Percentiles rank a stretch among this genome's conserved stretches.
phyloP scores from a whole-genome alignment of 108 stramenopile species.

The Cyclostephanos tholiformis region DNA sequence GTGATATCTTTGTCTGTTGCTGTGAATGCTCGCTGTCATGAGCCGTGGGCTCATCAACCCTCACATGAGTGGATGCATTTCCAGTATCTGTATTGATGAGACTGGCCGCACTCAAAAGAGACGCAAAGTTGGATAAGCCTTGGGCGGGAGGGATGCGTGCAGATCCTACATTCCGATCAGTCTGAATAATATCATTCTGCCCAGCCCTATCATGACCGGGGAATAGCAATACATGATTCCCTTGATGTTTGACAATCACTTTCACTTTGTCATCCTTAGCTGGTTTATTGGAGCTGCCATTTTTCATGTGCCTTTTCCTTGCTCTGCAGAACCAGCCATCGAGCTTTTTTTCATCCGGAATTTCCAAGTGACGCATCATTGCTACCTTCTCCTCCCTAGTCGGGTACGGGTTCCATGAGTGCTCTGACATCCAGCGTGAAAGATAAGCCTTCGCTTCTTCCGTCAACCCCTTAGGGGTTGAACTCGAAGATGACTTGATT shows the following conservation, averaged over 20 bases:
- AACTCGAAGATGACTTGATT: not conserved
- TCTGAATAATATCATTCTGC: not conserved
- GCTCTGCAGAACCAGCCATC: conserved; percentile 39
- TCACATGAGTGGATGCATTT: not conserved
- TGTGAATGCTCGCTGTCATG: conserved; percentile 6
- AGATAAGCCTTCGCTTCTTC: conserved; percentile 39
- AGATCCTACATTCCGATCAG: conserved; percentile 1
- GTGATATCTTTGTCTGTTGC: conserved; percentile 9
- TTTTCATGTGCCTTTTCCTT: conserved; percentile 22
- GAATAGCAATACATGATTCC: not conserved
- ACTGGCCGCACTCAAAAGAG: conserved; percentile 18
- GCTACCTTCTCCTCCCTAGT: conserved; percentile 37
- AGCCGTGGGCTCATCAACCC: not conserved
- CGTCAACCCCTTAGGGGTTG: conserved; percentile 22
- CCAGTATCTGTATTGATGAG: not conserved
- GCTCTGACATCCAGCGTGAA: conserved; percentile 33
- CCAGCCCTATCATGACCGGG: not conserved
- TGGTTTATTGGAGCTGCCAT: conserved; percentile 1
- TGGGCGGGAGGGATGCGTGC: not conserved
- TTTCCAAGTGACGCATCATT: conserved; percentile 37
- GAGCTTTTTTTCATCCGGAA: conserved; percentile 26
- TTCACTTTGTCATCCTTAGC: not conserved
- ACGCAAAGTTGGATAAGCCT: conserved; percentile 18
- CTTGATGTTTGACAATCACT: not conserved
- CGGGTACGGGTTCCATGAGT: conserved; percentile 41